Evolutionary conservation across 305 asterid genomes (phyloP), one percentile per base, ranked within the genome.

Genomic region (Fraxinus floribunda): DNA sequence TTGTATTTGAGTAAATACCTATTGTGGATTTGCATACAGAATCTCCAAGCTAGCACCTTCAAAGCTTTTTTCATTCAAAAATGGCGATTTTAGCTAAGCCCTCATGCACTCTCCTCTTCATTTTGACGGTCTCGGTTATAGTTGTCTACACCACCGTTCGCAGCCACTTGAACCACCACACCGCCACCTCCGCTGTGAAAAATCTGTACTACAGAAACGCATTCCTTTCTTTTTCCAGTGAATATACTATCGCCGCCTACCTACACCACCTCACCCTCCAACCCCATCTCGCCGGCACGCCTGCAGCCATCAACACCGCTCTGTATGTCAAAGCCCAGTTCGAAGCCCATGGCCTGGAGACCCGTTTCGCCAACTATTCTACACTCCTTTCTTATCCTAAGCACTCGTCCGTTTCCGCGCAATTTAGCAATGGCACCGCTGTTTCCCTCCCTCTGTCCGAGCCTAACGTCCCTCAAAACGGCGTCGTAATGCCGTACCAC

Each of bases 241-340:
- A 94, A 92, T 79, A 85, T 86, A 94, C 98, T 82, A 41, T 95
- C 82, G 90, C 98, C 80, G 78, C 88, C 86, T 91, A 94, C 91
- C 98, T 95, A 86, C 97, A 94, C 79, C 89, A 82, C 75, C 98
- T 95, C 84, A 95, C 99, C 81, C 92, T 87, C 86, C 98, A 88
- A 60, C 97, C 99, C 82, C 99, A 95, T 91, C 90, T 95, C 77
- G 97, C 98, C 80, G 98, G 98, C 24, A 93, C 99, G 38, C 85
- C 85, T 8, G 87, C 81, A 44, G 89, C 98, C 72, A 90, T 92
- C 85, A 77, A 89, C 79, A 84, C 97, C 26, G 92, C 93, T 66
- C 83, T 83, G 55, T 94, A 93, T 87, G 98, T 94, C 44, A 83
- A 87, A 3, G 78, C 91, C 66, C 96, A 92, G 71, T 95, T 95